Evolutionary conservation across 176 grass and related monocot genomes (phyloP), one percentile per base, ranked within the genome.

Genomic region (Oryza officinalis): DNA sequence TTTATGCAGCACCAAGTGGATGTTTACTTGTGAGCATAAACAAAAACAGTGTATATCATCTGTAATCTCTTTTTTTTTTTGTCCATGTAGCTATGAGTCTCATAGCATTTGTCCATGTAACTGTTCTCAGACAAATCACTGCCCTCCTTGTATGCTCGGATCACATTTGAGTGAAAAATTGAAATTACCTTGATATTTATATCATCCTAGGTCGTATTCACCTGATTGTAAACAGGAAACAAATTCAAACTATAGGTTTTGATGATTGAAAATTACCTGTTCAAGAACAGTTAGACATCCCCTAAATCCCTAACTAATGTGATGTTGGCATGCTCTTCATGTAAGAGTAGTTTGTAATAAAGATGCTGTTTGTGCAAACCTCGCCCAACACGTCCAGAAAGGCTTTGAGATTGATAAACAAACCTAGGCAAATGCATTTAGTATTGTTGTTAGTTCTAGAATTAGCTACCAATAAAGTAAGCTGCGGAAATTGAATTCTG

Each of bases 1-100:
- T 84, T 32, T 76, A 67, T 76, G 65, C 71, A 65, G 67, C 71
- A 89, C 77, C 14, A 11, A 20, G 27, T 75, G 70, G 63, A 26
- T 47, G 27, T 13, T 83, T 54, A 47, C 13, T 69, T 89, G n/a
- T 76, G 18, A 83, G 79, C 66, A 50, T 80, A 83, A 75, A 86
- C 6, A 7, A 80, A 15, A 78, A 44, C 63, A 78, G 57, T 74
- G 71, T 87, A 87, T 46, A 78, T 67, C 35, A 38, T 87, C 82
- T 83, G 46, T 74, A 67, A 47, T 65, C 28, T 22, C 14, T 20
- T 6, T 59, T 88, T 59, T 37, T 8, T 74, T 84, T 57, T 45
- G 35, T 57, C 59, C 81, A 57, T 79, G 61, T 68, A 78, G 66
- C 61, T 79, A 75, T 74, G 74, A 75, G 6, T 49, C 12, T 3